Conservation (phyloP, 169 alveolate genomes). For the Plasmodium gonderi region DNA sequence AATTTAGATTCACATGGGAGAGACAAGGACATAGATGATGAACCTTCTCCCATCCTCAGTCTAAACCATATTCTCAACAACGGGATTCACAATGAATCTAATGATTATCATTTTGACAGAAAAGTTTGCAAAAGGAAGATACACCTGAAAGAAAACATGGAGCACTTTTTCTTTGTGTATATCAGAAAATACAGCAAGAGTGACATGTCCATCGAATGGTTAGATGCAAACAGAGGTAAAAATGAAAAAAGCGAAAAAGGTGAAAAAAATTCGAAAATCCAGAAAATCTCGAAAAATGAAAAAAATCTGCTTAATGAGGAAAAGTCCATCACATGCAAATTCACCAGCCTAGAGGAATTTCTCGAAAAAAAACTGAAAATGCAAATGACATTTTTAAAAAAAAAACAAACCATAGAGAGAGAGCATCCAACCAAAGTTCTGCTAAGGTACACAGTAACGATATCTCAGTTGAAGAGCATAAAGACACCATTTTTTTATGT, state of each 20-base stretch:
- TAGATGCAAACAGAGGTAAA: background rate
- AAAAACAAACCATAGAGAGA: background rate
- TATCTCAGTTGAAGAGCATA: background rate
- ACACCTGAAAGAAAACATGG: slow-evolving; percentile 16
- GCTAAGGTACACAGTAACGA: slow-evolving; percentile 26
- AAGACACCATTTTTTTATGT: slow-evolving; percentile 21
- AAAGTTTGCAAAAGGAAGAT: slow-evolving; percentile 20
- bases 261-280: too few relatives aligned
- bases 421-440: slow-evolving; percentile 33
- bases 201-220: slow-evolving; percentile 55
- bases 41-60: background rate
- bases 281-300: background rate
- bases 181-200: background rate
- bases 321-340: background rate
- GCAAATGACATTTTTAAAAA: slow-evolving; percentile 22
- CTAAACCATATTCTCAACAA: slow-evolving; percentile 1
- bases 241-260: background rate
- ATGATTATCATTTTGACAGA: background rate
- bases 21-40: background rate
- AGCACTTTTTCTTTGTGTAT: slow-evolving; percentile 59
- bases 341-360: slow-evolving; percentile 45
- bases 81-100: background rate
- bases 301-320: background rate
- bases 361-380: slow-evolving; percentile 50
- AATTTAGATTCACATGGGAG: background rate